Percentiles rank a stretch among this genome's conserved stretches.
Evolutionary conservation across 371 early-diverging fungal species (phyloP).

Genomic region (Mortierella polycephala): DNA sequence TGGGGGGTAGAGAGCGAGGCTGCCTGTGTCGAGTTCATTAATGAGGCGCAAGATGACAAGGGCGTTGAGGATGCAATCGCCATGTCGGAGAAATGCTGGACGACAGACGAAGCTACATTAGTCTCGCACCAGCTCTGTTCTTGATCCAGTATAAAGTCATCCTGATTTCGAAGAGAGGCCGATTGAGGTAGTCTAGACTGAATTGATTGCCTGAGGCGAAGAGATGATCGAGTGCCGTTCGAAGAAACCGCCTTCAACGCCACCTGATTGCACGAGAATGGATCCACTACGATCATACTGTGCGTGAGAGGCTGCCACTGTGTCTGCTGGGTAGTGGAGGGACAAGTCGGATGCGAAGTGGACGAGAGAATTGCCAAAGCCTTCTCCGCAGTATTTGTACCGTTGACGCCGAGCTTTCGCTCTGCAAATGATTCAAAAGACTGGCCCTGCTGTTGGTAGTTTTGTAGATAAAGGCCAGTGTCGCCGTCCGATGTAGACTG

Average conservation of each 20-base stretch:
- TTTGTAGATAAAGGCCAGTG: background rate
- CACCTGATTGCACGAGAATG: no score
- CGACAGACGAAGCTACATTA: background rate
- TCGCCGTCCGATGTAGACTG: background rate
- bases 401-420: background rate
- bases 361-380: no score
- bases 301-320: no score
- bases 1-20: background rate
- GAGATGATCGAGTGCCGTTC: no score
- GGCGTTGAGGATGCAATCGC: background rate
- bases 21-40: background rate
- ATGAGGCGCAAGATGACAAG: background rate
- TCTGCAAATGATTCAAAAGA: background rate
- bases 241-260: no score
- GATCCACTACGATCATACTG: no score
- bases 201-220: background rate
- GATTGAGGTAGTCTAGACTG: background rate
- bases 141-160: background rate
- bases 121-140: background rate
- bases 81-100: conserved; percentile 6
- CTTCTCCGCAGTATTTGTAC: background rate
- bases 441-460: background rate
- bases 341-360: no score
- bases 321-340: no score
- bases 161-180: background rate